Conservation (phyloP, 345 rosid species). For the Hypericum perforatum region DNA sequence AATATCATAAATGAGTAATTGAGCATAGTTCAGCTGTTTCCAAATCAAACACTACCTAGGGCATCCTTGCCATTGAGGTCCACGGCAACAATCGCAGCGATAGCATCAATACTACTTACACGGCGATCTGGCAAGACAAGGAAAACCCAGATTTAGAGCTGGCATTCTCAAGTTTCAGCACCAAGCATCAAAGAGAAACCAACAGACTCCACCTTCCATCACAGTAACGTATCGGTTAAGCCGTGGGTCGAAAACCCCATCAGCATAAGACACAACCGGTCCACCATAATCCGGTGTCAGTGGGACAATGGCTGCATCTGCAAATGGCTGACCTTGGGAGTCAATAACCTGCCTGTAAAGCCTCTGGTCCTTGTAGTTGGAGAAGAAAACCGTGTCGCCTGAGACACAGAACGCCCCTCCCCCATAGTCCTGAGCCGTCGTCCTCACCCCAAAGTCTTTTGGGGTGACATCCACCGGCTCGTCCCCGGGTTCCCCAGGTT, state of each 20-base stretch:
- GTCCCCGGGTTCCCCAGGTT: not conserved
- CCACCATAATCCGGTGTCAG: conserved; percentile 77
- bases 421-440: not conserved
- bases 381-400: not conserved
- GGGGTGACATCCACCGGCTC: not conserved
- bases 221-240: conserved; percentile 59
- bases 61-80: conserved; percentile 30
- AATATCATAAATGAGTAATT: not conserved
- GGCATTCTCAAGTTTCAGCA: not conserved
- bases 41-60: conserved; percentile 36
- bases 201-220: conserved; percentile 56
- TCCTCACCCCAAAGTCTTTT: not conserved
- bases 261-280: conserved; percentile 62
- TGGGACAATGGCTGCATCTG: conserved; percentile 57
- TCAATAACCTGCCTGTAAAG: not conserved
- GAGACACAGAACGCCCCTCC: not conserved
- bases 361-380: not conserved
- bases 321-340: conserved; percentile 24
- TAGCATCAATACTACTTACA: conserved; percentile 39
- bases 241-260: conserved; percentile 73
- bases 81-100: conserved; percentile 46
- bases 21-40: too few species aligned
- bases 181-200: not conserved
- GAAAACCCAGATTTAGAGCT: not conserved
- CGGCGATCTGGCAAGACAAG: conserved; percentile 49